Evolutionary conservation across 1,284 basidiomycete genomes (phyloP).

Genomic region (Leccinum variabile): DNA sequence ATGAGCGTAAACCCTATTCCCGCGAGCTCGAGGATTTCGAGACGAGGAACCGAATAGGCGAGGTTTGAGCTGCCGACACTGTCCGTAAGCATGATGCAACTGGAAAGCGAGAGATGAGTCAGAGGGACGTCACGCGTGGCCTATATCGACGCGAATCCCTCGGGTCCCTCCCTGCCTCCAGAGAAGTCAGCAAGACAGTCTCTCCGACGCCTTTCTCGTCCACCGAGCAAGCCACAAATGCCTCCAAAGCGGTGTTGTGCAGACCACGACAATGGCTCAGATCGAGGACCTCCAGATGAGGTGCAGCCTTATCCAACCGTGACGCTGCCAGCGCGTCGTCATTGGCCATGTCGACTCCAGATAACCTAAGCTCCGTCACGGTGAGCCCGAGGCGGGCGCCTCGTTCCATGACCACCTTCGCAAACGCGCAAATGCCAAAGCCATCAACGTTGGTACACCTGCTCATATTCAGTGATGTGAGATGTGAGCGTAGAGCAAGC

Average conservation of each 20-base stretch:
- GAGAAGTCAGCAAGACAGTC: conserved; percentile 54
- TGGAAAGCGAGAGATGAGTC: conserved; percentile 58
- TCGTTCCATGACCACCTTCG: too few relatives aligned
- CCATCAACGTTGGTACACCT: too few relatives aligned
- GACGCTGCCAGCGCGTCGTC: conserved; percentile 55
- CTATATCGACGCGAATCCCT: conserved; percentile 38
- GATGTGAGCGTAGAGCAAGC: too few relatives aligned
- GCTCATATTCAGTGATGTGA: too few relatives aligned
- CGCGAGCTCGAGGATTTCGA: conserved; percentile 84
- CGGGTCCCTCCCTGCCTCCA: conserved; percentile 63
- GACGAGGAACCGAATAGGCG: conserved; percentile 66
- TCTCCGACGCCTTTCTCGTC: conserved; percentile 36
- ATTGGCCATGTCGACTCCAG: too few relatives aligned
- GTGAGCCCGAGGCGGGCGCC: too few relatives aligned
- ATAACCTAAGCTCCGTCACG: too few relatives aligned
- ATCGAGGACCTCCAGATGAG: conserved; percentile 81
- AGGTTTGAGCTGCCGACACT: conserved; percentile 64
- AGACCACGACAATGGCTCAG: conserved; percentile 70
- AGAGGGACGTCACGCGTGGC: conserved; percentile 14
- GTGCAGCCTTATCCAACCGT: conserved; percentile 57
- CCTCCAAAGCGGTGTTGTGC: conserved; percentile 73
- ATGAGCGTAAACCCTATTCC: conserved; percentile 67
- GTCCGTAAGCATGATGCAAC: conserved; percentile 73
- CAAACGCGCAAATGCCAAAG: too few relatives aligned
- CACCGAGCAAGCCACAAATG: conserved; percentile 61